Base-by-base conservation (phyloP, 2,329 filamentous ascomycete genomes). In the Didymella lethalis region DNA sequence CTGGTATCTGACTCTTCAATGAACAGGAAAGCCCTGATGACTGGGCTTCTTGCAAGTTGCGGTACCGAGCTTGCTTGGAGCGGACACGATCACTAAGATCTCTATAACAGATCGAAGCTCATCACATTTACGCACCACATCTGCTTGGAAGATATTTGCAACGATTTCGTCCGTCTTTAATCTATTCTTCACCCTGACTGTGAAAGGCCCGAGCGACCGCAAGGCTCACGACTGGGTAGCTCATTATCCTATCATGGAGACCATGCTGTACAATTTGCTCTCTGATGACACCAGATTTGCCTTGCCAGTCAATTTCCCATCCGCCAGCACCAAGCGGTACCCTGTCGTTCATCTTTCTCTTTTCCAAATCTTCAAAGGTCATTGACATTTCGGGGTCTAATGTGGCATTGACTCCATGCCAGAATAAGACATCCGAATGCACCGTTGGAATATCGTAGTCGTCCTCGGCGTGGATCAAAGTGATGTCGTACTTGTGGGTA, bases 181-280 rank as follows among this genome's bases (percentile, higher is more conserved):
- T 16, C 11, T 32, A 16, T 32, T 12, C 31, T 16, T 32, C 36
- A 23, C 55, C 41, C 23, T 59, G 52, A 31, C 54, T 65, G 18
- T 78, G 70, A 59, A 86, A 84, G 0, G 81, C 80, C 7, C 79
- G 75, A 65, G 81, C 77, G 8, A 86, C 76, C 2, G 85, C 84
- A 57, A 84, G 66, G 40, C 80, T 83, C 0, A 86, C 79, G 4
- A 84, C 76, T 0, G 84, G 83, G 68, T 86, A 84, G 4, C 81
- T 81, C 85, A 87, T 87, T 48, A 86, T 81, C 32, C 80, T 77
- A 71, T 88, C 85, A 54, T 88, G 85, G 16, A 86, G 68, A 0
- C 85, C 85, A 63, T 82, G 81, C 69, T 84, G 84, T 5, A 85
- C 57, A 7, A 88, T 83, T 49, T 86, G 79, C 65, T 86, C 80